Evolutionary conservation across 331 rosid species (phyloP).

Genomic region (Malus hybrid): DNA sequence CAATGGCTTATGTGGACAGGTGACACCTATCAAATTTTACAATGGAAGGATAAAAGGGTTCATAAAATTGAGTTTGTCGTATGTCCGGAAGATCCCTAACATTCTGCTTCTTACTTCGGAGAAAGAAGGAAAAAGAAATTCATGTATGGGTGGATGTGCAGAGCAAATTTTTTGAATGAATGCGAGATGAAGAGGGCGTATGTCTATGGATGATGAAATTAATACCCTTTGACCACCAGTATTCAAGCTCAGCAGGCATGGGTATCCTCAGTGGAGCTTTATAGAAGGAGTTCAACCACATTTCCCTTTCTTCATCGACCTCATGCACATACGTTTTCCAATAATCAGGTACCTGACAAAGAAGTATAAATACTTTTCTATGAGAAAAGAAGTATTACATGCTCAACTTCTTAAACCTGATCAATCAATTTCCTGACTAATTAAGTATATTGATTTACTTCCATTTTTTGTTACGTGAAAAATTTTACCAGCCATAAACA

Average conservation of each 20-base stretch:
- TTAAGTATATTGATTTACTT: background rate
- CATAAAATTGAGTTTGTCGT: background rate
- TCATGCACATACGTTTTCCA: slow-evolving; percentile 83
- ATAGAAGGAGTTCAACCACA: slow-evolving; percentile 97
- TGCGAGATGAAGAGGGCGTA: background rate
- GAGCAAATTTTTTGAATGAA: background rate
- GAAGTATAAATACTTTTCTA: background rate
- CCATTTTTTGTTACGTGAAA: background rate
- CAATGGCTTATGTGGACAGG: background rate
- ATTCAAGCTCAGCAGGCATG: slow-evolving; percentile 95
- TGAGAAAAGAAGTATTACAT: slow-evolving; percentile 3
- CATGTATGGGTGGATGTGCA: background rate
- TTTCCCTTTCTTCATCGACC: slow-evolving; percentile 89
- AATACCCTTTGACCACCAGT: slow-evolving; percentile 81
- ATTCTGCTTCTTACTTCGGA: background rate
- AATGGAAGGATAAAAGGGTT: background rate
- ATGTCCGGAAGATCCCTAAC: background rate
- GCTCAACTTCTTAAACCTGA: background rate
- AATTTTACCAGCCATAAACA: background rate
- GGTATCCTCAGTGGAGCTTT: slow-evolving; percentile 89
- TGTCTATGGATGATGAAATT: background rate
- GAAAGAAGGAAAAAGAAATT: background rate
- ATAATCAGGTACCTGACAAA: slow-evolving; percentile 79
- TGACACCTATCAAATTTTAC: background rate
- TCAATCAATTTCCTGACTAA: background rate